Base-by-base conservation (phyloP, 2,329 filamentous ascomycete species). In the Calonectria crousiana region DNA sequence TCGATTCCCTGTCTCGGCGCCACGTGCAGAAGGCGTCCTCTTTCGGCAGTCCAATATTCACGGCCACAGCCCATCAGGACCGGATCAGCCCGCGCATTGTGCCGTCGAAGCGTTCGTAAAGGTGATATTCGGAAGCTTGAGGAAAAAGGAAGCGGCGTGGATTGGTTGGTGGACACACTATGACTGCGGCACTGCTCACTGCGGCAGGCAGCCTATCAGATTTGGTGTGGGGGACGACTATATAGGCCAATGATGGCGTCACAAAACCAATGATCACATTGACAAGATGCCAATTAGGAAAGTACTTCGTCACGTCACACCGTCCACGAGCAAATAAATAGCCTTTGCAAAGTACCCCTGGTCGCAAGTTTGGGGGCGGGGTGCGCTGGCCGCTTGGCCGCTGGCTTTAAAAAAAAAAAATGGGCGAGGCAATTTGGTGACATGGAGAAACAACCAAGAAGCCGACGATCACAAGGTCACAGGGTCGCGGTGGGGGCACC, bases 381-480 rank as follows among this genome's bases (percentile, higher is more conserved):
- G 36, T 38, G n/a, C 20, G n/a, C n/a, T 18, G 26, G 16, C 56
- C 34, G 26, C 56, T 60, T 38, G 20, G 30, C 56, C 13, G 26
- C 56, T 38, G 56, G 56, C 34, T 18, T 60, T 44, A 23, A 47
- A 23, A 47, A 23, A 47, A 62, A 62, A 62, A 62, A 41, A 18
- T 62, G 56, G 56, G 36, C 56, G 56, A 62, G 34, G 56, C 6
- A 60, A 62, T 41, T 62, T 41, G 34, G 56, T 62, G 36, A 62
- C 56, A 38, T 20, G 41, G 41, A 44, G 41, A 44, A 62, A 62
- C 14, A 41, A 28, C 23, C 20, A 28, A 62, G 56, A 62, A 62
- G n/a, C 56, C 32, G 56, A 34, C 16, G 56, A 62, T 62, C 56
- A 38, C 56, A 8, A 28, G 56, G 56, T 41, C 56, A 62, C 56